phyloP scores from a whole-genome alignment of 192 early-diverging fungal species.

The Phycomyces nitens region DNA sequence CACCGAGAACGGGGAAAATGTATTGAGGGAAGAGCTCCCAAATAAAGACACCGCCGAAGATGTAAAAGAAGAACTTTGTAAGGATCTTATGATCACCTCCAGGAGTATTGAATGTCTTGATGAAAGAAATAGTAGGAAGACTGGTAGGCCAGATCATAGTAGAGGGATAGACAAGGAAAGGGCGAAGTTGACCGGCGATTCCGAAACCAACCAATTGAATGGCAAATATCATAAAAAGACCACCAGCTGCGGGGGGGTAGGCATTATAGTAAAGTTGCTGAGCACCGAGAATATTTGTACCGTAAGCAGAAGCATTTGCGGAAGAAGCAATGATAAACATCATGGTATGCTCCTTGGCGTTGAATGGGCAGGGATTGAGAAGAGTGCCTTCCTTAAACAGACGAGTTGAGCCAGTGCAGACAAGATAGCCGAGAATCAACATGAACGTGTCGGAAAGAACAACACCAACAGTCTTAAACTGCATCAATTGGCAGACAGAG shows the following conservation, averaged over 20 bases:
- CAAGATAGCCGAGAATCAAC: constrained; percentile 67
- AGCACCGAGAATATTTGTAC: constrained; percentile 59
- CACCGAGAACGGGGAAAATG: constrained; percentile 33
- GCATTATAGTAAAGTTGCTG: constrained; percentile 63
- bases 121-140: constrained; percentile 43
- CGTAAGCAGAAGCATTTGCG: constrained; percentile 57
- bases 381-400: constrained; percentile 47
- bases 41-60: constrained; percentile 26
- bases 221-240: constrained; percentile 36
- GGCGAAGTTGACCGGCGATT: constrained; percentile 47
- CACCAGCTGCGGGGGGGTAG: constrained; percentile 45
- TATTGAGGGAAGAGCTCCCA: constrained; percentile 39
- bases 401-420: constrained; percentile 60
- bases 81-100: constrained; percentile 15
- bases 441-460: constrained; percentile 62
- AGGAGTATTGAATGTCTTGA: no score
- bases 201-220: constrained; percentile 56
- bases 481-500: constrained; percentile 70
- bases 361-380: constrained; percentile 42
- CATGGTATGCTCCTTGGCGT: constrained; percentile 29
- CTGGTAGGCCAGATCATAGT: constrained; percentile 54
- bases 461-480: constrained; percentile 76
- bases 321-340: constrained; percentile 61
- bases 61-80: constrained; percentile 28
- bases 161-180: constrained; percentile 46